Percentiles rank a stretch among this genome's conserved stretches.
Conservation (phyloP, 2,329 filamentous ascomycete species). For the Hysterium pulicare region DNA sequence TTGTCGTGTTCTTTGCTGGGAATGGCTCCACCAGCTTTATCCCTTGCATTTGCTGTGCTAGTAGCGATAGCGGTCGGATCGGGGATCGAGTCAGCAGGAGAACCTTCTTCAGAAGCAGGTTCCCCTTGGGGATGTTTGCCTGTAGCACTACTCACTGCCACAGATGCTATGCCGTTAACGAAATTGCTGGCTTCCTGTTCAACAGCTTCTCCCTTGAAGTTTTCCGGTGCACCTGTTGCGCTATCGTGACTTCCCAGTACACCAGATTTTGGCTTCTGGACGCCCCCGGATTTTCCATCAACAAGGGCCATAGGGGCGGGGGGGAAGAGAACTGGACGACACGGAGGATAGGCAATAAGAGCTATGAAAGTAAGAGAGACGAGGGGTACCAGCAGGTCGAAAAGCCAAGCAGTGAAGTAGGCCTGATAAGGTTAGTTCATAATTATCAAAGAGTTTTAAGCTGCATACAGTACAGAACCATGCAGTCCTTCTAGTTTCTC, state of each 20-base stretch:
- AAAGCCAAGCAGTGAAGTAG: constrained; percentile 64
- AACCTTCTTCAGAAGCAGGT: constrained; percentile 42
- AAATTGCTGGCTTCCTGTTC: constrained; percentile 82
- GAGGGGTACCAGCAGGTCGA: constrained; percentile 67
- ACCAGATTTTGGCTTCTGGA: constrained; percentile 74
- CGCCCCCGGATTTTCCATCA: constrained; percentile 64
- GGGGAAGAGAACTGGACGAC: constrained; percentile 66
- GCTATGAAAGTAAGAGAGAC: constrained; percentile 58
- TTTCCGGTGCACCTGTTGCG: constrained; percentile 77
- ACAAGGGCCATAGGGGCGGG: constrained; percentile 74
- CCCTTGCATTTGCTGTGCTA: constrained; percentile 53
- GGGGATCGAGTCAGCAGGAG: constrained; percentile 53
- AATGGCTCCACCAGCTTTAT: constrained; percentile 50
- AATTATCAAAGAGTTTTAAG: background rate
- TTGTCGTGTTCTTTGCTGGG: constrained; percentile 61
- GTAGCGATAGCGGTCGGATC: constrained; percentile 59
- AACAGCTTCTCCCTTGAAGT: constrained; percentile 77
- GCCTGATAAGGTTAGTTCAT: constrained; percentile 26
- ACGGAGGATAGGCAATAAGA: constrained; percentile 63
- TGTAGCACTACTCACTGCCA: constrained; percentile 70
- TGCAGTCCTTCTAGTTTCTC: constrained; percentile 65
- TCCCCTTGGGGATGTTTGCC: constrained; percentile 72
- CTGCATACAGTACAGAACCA: constrained; percentile 56
- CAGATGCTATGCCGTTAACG: constrained; percentile 67
- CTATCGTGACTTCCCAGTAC: constrained; percentile 73